Conservation (phyloP, 2,329 filamentous ascomycete genomes). For the Zymoseptoria pseudotritici region DNA sequence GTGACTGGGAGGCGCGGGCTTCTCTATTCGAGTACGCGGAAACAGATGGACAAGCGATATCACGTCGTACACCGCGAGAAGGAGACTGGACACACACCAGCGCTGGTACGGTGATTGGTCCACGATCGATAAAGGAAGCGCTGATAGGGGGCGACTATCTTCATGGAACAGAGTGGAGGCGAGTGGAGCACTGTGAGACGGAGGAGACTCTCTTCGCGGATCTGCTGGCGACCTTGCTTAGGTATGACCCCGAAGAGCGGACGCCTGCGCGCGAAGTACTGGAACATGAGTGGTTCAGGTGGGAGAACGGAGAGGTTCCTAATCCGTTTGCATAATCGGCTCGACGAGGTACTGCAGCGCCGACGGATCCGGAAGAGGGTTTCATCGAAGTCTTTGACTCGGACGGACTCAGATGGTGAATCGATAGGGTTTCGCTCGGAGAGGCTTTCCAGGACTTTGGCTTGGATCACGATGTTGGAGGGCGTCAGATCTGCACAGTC, state of each 20-base stretch:
- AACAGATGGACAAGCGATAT: background rate
- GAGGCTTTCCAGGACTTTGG: background rate
- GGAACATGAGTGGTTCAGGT: background rate
- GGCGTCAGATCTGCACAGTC: background rate
- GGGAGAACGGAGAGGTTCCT: no score
- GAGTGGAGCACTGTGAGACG: background rate
- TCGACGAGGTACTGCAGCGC: background rate
- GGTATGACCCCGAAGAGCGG: background rate
- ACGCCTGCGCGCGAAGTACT: background rate
- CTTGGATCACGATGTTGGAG: background rate
- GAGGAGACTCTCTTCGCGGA: background rate
- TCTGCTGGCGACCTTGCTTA: background rate
- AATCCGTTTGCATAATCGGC: no score
- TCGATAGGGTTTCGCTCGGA: background rate
- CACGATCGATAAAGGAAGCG: background rate
- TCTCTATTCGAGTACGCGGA: conserved; percentile 3
- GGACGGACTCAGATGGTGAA: background rate
- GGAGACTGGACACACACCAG: background rate
- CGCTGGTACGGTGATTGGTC: background rate
- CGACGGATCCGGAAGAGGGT: background rate
- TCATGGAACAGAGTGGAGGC: background rate
- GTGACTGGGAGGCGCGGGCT: conserved; percentile 1
- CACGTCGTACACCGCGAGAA: background rate
- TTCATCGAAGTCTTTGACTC: background rate
- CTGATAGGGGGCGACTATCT: background rate